phyloP scores from a whole-genome alignment of 257 asterid species.

The Solanum medicagineum region DNA sequence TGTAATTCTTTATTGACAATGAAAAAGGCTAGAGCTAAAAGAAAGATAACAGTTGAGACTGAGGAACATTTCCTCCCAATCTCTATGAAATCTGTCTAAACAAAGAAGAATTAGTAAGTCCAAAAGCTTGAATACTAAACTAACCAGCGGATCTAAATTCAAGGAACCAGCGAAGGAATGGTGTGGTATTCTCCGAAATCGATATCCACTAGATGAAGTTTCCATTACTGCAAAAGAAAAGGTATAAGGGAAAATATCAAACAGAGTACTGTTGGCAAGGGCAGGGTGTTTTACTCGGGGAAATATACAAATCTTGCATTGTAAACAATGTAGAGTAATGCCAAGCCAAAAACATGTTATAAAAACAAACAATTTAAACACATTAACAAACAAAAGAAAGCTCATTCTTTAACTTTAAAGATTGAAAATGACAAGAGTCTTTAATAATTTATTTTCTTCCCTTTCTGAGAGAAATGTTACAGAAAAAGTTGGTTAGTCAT shows the following conservation, averaged over 20 bases:
- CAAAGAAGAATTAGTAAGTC: not conserved
- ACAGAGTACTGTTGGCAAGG: not conserved
- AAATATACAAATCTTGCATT: not conserved
- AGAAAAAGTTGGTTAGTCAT: not conserved
- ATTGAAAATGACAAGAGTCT: not conserved
- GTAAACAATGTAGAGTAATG: not conserved
- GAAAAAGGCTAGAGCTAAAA: not conserved
- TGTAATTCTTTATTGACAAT: not conserved
- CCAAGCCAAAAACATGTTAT: not conserved
- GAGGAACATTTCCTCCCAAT: not conserved
- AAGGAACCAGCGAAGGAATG: slow-evolving; percentile 48
- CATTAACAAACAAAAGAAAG: not conserved
- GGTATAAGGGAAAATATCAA: not conserved
- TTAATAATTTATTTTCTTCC: not conserved
- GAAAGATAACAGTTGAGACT: not conserved
- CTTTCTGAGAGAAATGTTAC: not conserved
- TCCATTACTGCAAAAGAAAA: slow-evolving; percentile 43
- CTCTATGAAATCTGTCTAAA: not conserved
- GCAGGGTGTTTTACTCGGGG: not conserved
- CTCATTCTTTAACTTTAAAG: not conserved
- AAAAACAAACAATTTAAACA: not conserved
- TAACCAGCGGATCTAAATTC: slow-evolving; percentile 83
- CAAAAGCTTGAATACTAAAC: slow-evolving; percentile 12
- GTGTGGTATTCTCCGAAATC: slow-evolving; percentile 71
- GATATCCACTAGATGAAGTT: slow-evolving; percentile 41